These are phyloP conservation scores for Rhizopogon vulgaris DNA, from an alignment of 768 basidiomycete species.

Conservation along the genomic window DNA sequence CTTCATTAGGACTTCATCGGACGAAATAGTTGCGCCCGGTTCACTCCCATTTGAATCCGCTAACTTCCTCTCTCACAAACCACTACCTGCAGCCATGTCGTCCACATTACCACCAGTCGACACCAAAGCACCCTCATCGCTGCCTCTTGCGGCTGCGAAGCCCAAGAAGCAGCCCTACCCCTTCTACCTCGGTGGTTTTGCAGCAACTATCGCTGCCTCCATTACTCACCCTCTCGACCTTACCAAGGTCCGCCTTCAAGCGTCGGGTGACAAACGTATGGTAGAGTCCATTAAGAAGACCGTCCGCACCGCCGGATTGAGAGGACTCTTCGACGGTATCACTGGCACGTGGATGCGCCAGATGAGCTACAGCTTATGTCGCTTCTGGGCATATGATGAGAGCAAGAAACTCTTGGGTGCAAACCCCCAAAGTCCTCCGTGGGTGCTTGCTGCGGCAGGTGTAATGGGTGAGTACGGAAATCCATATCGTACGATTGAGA, in stretches of 20 bases:
- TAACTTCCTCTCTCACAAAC: neutral
- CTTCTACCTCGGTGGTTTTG: conserved; percentile 83
- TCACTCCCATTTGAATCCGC: neutral
- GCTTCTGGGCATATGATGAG: conserved; percentile 93
- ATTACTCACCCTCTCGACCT: conserved; percentile 85
- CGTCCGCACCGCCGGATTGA: conserved; percentile 63
- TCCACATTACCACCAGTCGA: neutral
- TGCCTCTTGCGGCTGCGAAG: neutral
- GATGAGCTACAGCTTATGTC: conserved; percentile 87
- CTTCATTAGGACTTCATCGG: neutral
- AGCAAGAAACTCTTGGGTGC: conserved; percentile 80
- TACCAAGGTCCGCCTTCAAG: conserved; percentile 88
- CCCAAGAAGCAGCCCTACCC: conserved; percentile 70
- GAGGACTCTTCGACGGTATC: conserved; percentile 81
- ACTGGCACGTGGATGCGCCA: conserved; percentile 86
- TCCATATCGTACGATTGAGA: neutral
- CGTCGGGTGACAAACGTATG: conserved; percentile 91
- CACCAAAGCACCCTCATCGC: conserved; percentile 1
- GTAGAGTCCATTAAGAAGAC: conserved; percentile 79
- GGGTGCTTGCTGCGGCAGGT: conserved; percentile 76
- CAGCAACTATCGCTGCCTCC: conserved; percentile 84
- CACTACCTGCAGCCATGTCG: neutral
- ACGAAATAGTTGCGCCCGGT: neutral
- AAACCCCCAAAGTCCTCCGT: conserved; percentile 60
- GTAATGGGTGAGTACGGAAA: conserved; percentile 64